These are phyloP conservation scores for Boletus bicolor DNA, from an alignment of 768 basidiomycete genomes.

Conservation along the genomic window DNA sequence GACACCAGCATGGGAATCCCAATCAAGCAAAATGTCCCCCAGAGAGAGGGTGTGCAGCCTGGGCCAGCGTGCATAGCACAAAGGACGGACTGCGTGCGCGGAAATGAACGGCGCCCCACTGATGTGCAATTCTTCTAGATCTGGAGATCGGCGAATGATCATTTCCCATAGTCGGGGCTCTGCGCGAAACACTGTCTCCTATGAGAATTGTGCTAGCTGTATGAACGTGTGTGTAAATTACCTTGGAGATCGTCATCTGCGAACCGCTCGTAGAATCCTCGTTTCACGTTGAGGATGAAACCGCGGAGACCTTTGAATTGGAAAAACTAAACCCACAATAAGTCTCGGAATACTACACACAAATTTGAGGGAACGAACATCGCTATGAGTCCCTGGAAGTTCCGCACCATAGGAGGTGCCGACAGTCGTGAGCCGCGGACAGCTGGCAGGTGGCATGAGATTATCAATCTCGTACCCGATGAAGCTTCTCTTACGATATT, in stretches of 20 bases:
- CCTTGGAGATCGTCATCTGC: conserved; percentile 55
- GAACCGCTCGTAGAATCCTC: conserved; percentile 59
- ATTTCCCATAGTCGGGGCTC: conserved; percentile 57
- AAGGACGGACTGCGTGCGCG: conserved; percentile 47
- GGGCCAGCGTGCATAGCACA: conserved; percentile 67
- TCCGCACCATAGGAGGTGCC: conserved; percentile 60
- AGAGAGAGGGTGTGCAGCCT: conserved; percentile 55
- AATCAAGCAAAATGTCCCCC: conserved; percentile 65
- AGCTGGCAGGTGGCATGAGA: conserved; percentile 39
- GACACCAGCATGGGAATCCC: conserved; percentile 39
- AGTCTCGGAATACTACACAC: background rate
- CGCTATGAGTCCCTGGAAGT: conserved; percentile 55
- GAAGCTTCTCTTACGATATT: conserved; percentile 45
- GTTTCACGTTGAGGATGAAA: conserved; percentile 59
- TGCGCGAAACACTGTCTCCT: conserved; percentile 19
- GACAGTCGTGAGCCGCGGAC: conserved; percentile 60
- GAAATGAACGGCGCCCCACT: conserved; percentile 27
- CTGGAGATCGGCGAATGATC: conserved; percentile 61
- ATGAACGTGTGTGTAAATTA: conserved; percentile 20
- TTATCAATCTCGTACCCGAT: background rate
- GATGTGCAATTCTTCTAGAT: conserved; percentile 63
- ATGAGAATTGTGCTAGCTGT: conserved; percentile 2
- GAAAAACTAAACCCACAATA: conserved; percentile 48
- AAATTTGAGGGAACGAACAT: conserved; percentile 43
- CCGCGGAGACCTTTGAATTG: conserved; percentile 61